Percentiles rank a stretch among this genome's conserved stretches.
These are phyloP conservation scores for Boletellus deceptivus DNA, from an alignment of 1,284 basidiomycete genomes.

Conservation along the genomic window DNA sequence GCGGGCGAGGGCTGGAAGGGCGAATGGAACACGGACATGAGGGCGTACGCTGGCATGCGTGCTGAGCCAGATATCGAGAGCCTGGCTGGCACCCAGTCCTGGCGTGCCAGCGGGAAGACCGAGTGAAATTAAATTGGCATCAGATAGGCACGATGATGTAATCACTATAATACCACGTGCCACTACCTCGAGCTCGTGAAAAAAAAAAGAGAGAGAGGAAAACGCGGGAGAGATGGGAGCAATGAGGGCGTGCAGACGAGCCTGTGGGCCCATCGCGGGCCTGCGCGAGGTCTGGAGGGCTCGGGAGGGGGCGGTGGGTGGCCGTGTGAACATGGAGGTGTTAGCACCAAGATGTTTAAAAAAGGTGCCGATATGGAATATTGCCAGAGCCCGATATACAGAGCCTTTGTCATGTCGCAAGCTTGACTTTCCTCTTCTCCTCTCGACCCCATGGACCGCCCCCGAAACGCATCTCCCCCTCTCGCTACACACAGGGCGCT, in stretches of 20 bases:
- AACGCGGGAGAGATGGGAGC: neutral
- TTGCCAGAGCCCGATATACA: slow-evolving; percentile 40
- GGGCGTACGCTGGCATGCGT: slow-evolving; percentile 2
- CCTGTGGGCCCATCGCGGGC: neutral
- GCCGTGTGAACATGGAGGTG: slow-evolving; percentile 29
- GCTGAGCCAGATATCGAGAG: slow-evolving; percentile 1
- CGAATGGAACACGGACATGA: slow-evolving; percentile 19
- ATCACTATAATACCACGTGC: slow-evolving; percentile 30
- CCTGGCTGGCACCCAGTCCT: slow-evolving; percentile 6
- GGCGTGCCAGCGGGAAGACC: slow-evolving; percentile 17
- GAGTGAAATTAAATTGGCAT: slow-evolving; percentile 20
- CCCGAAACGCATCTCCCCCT: slow-evolving; percentile 19
- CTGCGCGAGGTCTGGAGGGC: neutral
- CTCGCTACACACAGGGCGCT: slow-evolving; percentile 28
- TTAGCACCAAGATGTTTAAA: slow-evolving; percentile 34
- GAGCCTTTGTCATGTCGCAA: slow-evolving; percentile 38
- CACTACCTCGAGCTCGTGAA: slow-evolving; percentile 9
- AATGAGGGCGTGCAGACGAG: neutral
- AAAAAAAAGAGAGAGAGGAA: neutral
- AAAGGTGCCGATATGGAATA: slow-evolving; percentile 41
- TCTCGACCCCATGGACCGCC: slow-evolving; percentile 35
- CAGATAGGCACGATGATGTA: slow-evolving; percentile 28
- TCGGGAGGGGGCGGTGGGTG: neutral
- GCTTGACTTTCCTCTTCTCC: slow-evolving; percentile 34
- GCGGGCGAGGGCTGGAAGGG: neutral